Conservation (phyloP, 148 eudicot species). For the Diospyros kaki region DNA sequence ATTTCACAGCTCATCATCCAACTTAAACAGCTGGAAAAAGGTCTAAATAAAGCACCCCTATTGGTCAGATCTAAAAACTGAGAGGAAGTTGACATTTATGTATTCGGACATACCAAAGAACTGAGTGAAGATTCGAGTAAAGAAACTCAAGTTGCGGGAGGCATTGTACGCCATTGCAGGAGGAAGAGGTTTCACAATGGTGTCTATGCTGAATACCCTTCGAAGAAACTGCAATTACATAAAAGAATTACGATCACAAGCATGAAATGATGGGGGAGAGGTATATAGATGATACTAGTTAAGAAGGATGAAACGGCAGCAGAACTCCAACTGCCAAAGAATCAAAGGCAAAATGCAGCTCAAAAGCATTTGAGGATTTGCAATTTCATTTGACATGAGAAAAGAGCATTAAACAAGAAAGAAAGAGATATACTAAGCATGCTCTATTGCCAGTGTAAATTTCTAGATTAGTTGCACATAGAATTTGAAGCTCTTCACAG, state of each 20-base stretch:
- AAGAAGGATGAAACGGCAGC: background rate
- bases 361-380: background rate
- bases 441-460: no score
- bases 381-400: background rate
- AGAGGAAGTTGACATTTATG: background rate
- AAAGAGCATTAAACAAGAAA: background rate
- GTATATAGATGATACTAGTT: background rate
- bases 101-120: constrained; percentile 61
- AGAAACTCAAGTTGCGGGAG: constrained; percentile 85
- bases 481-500: no score
- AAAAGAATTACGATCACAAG: constrained; percentile 1
- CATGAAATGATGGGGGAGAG: background rate
- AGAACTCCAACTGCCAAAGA: background rate
- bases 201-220: constrained; percentile 80
- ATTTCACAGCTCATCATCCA: background rate
- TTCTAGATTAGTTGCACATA: no score
- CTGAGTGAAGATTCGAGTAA: constrained; percentile 92
- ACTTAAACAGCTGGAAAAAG: background rate
- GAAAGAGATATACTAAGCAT: no score
- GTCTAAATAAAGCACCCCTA: background rate
- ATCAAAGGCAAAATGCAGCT: background rate
- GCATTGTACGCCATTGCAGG: constrained; percentile 72
- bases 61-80: background rate
- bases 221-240: constrained; percentile 70
- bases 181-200: constrained; percentile 93